Evolutionary conservation across 176 grass and related monocot genomes (phyloP).

Genomic region (Triticum dicoccoides): DNA sequence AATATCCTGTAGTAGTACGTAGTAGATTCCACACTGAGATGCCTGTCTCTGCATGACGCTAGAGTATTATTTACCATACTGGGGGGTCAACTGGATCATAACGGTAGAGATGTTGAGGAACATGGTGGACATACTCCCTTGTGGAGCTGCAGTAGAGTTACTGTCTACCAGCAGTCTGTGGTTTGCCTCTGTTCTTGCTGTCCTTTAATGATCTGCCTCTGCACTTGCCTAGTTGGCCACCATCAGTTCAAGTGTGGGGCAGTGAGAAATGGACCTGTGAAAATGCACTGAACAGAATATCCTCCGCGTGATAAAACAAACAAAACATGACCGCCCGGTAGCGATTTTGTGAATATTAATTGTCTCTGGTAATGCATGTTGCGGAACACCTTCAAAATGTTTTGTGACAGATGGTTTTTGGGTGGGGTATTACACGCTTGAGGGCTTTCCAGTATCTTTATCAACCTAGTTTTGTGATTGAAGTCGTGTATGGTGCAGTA

Average conservation of each 20-base stretch:
- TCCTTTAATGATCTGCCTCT: background rate
- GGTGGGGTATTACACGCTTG: background rate
- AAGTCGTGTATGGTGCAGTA: background rate
- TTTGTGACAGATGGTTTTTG: background rate
- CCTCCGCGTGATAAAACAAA: background rate
- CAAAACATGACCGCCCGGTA: too few relatives aligned
- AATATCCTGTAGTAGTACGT: background rate
- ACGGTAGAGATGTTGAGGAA: background rate
- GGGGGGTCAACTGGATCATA: background rate
- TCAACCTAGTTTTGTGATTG: background rate
- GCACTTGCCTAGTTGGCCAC: background rate
- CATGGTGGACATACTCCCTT: background rate
- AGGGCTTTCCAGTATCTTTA: background rate
- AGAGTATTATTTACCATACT: background rate
- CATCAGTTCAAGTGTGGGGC: background rate
- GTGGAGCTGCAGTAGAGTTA: conserved; percentile 7
- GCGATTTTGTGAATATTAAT: too few relatives aligned
- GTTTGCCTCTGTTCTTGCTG: background rate
- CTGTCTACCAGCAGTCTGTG: background rate
- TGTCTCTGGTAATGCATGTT: too few relatives aligned
- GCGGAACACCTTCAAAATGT: background rate
- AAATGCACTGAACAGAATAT: background rate
- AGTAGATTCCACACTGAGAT: background rate
- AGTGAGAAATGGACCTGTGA: background rate
- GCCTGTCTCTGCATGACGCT: background rate